Conservation (phyloP, 164 flowering plant genomes). For the Houttuynia cordata region DNA sequence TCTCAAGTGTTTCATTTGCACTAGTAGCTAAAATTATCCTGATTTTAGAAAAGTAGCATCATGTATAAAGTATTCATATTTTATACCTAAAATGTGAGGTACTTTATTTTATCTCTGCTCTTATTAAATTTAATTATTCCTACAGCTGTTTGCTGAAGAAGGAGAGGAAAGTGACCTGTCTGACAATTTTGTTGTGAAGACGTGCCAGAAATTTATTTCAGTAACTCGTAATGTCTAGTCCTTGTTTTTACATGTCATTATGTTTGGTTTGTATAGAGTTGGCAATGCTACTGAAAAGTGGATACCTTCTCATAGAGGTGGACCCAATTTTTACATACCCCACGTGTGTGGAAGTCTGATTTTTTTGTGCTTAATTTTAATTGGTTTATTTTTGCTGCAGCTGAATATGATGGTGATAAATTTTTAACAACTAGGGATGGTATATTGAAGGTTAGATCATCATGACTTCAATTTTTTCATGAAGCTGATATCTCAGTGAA, state of each 20-base stretch:
- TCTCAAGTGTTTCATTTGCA: too few species aligned
- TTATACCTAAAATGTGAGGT: background rate
- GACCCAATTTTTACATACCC: background rate
- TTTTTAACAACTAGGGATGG: conserved; percentile 69
- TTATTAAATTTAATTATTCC: conserved; percentile 4
- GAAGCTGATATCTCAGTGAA: background rate
- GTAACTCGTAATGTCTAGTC: conserved; percentile 47
- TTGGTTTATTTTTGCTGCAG: conserved; percentile 30
- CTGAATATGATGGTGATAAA: conserved; percentile 67
- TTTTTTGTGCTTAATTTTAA: background rate
- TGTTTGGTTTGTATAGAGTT: too few species aligned
- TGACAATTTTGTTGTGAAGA: conserved; percentile 77
- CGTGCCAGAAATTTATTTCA: conserved; percentile 86
- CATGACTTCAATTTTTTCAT: background rate
- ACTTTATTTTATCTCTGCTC: background rate
- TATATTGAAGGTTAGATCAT: conserved; percentile 57
- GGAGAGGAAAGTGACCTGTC: conserved; percentile 83
- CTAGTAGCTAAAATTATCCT: too few species aligned
- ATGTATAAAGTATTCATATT: too few species aligned
- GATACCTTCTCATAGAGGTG: too few species aligned
- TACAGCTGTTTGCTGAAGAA: conserved; percentile 58
- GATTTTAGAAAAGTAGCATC: too few species aligned
- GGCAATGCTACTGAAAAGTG: too few species aligned
- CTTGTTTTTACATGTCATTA: background rate
- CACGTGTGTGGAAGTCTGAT: background rate